Conservation (phyloP, 352 stramenopile species). For the Poterioochromonas sp. region DNA sequence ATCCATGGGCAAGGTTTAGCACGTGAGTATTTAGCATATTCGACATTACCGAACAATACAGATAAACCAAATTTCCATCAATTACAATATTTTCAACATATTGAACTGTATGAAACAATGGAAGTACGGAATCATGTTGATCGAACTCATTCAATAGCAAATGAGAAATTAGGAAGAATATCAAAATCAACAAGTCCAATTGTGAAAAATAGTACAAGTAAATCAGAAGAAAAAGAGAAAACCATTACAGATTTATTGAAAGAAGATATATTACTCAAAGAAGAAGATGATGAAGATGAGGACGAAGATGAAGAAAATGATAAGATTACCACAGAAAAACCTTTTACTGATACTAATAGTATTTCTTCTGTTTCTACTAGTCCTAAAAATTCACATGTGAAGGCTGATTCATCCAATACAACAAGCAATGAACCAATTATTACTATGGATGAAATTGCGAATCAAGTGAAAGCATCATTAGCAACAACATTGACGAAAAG, state of each 20-base stretch:
- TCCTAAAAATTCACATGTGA: neutral
- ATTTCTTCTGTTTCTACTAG: neutral
- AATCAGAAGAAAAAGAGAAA: neutral
- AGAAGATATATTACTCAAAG: too few species aligned
- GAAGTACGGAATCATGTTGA: neutral
- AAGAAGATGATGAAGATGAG: too few species aligned
- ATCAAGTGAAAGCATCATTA: neutral
- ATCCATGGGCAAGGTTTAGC: neutral
- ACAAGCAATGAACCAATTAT: neutral
- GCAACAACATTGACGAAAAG: neutral
- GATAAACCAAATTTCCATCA: slow-evolving; percentile 29
- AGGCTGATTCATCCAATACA: too few species aligned
- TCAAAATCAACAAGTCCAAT: neutral
- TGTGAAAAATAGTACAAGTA: neutral
- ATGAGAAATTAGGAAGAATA: slow-evolving; percentile 22
- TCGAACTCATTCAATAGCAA: neutral
- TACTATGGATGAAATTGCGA: neutral
- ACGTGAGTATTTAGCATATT: neutral
- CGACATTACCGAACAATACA: neutral
- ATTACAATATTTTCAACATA: neutral
- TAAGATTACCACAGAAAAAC: neutral
- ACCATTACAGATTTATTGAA: too few species aligned
- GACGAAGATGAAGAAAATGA: neutral
- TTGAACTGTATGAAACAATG: slow-evolving; percentile 10
- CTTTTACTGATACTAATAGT: neutral